Conservation (phyloP, 768 basidiomycete species). For the Tephrocybe sp. region DNA sequence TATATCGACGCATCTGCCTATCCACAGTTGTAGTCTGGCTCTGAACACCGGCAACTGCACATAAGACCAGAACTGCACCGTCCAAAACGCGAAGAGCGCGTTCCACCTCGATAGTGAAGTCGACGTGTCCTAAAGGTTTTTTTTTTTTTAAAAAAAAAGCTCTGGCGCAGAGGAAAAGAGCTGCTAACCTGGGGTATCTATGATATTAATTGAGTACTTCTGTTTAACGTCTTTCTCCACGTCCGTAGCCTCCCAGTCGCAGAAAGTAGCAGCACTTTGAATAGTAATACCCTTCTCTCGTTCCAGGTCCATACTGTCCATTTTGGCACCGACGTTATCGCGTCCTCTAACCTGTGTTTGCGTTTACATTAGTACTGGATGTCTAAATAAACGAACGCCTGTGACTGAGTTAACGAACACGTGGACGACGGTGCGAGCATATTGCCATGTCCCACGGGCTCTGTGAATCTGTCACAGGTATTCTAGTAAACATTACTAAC, state of each 20-base stretch:
- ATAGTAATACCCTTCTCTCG: conserved; percentile 99
- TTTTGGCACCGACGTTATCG: conserved; percentile 97
- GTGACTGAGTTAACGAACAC: conserved; percentile 18
- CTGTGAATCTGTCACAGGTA: conserved; percentile 17
- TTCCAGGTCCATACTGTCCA: conserved; percentile 99
- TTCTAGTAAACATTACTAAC: conserved; percentile 41
- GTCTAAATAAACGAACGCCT: conserved; percentile 15
- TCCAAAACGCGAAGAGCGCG: conserved; percentile 94
- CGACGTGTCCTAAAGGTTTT: conserved; percentile 94
- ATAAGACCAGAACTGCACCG: conserved; percentile 93
- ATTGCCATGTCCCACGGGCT: conserved; percentile 7
- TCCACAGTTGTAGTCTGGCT: conserved; percentile 99
- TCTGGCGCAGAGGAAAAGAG: neutral
- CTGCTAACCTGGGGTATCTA: conserved; percentile 87
- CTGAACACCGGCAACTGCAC: conserved; percentile 97
- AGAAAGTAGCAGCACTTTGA: conserved; percentile 97
- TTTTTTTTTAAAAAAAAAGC: conserved; percentile 1
- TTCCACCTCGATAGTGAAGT: conserved; percentile 99
- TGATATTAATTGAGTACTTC: conserved; percentile 95
- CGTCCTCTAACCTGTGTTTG: conserved; percentile 78
- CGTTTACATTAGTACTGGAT: conserved; percentile 5
- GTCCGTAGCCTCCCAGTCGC: conserved; percentile 84
- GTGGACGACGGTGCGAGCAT: conserved; percentile 3
- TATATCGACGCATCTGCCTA: conserved; percentile 96
- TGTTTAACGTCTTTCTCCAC: conserved; percentile 59